Percentiles rank a stretch among this genome's conserved stretches.
These are phyloP conservation scores for Nothophytophthora sp. DNA, from an alignment of 352 stramenopile genomes.

Conservation along the genomic window DNA sequence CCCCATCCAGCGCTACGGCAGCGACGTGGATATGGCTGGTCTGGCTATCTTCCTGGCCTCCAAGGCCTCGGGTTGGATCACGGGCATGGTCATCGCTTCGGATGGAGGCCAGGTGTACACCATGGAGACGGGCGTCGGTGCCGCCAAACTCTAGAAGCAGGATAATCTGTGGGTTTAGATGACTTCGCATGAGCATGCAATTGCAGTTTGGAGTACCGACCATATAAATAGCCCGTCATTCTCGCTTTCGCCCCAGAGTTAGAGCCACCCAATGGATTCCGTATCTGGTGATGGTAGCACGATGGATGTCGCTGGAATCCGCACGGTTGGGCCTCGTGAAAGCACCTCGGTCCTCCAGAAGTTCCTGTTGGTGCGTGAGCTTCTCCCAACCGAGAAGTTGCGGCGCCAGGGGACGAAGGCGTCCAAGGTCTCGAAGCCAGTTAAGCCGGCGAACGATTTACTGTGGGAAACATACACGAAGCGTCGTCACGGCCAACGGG, in stretches of 20 bases:
- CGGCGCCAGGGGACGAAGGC: neutral
- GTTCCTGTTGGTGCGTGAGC: constrained; percentile 13
- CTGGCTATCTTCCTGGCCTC: constrained; percentile 93
- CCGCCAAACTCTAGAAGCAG: constrained; percentile 41
- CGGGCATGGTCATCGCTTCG: constrained; percentile 90
- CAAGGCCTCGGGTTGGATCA: constrained; percentile 91
- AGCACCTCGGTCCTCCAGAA: constrained; percentile 17
- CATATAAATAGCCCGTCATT: too few species aligned
- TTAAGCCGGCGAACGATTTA: constrained; percentile 3
- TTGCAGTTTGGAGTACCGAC: too few species aligned
- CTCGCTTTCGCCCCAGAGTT: too few species aligned
- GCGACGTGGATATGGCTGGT: constrained; percentile 93
- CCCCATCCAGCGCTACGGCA: constrained; percentile 83
- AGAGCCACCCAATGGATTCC: too few species aligned
- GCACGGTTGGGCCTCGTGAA: neutral
- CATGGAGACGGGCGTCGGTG: constrained; percentile 37
- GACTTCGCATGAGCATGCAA: too few species aligned
- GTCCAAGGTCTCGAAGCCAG: neutral
- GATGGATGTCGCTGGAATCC: constrained; percentile 3
- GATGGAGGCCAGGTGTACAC: constrained; percentile 87
- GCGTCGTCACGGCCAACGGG: constrained; percentile 29
- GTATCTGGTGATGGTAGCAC: too few species aligned
- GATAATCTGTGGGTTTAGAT: too few species aligned
- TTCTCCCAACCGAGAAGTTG: constrained; percentile 1
- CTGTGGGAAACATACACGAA: constrained; percentile 53